These are phyloP conservation scores for Eutrema japonicum DNA, from an alignment of 345 rosid genomes.

Conservation along the genomic window DNA sequence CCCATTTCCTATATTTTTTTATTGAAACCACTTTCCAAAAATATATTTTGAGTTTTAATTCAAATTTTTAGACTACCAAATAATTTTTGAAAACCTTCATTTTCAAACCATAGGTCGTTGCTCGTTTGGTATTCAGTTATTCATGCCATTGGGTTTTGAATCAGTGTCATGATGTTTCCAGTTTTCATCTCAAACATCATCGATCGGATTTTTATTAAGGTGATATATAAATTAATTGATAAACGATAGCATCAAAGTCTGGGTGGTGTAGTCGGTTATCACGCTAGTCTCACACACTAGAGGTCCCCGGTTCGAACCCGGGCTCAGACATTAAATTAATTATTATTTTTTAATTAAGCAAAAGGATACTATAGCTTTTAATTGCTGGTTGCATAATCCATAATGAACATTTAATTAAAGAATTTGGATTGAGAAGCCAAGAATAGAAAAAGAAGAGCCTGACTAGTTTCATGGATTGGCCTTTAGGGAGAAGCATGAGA, in stretches of 20 bases:
- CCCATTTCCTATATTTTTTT: no score
- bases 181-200: no score
- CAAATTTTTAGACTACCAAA: neutral
- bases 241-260: neutral
- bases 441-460: neutral
- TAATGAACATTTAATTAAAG: neutral
- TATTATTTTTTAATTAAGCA: neutral
- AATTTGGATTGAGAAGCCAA: neutral
- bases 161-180: no score
- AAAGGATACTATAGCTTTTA: neutral
- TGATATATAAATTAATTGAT: neutral
- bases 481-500: slow-evolving; percentile 20
- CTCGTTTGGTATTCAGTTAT: neutral
- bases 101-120: neutral
- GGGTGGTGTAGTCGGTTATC: slow-evolving; percentile 61
- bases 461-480: neutral
- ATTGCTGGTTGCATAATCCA: neutral
- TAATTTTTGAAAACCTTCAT: no score
- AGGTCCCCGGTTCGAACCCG: slow-evolving; percentile 79
- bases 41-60: no score
- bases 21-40: no score
- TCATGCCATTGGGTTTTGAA: neutral
- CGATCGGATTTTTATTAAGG: neutral
- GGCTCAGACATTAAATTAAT: slow-evolving; percentile 73
- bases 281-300: slow-evolving; percentile 88